Conservation (phyloP, 2,329 filamentous ascomycete species). For the Colletotrichum brevisporum region DNA sequence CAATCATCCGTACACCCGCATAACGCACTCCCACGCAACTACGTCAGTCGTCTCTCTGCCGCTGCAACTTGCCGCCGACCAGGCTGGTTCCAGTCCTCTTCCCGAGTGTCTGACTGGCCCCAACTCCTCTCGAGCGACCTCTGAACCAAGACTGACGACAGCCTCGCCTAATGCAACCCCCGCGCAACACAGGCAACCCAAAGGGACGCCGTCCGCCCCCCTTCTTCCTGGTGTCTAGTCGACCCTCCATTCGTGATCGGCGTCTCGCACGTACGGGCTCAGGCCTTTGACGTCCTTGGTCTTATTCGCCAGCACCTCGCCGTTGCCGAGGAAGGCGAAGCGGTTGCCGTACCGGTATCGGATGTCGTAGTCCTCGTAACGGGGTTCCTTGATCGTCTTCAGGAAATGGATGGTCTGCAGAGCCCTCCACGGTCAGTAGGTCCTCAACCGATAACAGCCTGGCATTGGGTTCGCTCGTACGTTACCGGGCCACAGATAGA, state of each 20-base stretch:
- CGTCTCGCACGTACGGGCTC: slow-evolving; percentile 59
- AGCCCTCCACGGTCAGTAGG: slow-evolving; percentile 43
- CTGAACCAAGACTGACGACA: too few relatives aligned
- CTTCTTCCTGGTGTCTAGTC: slow-evolving; percentile 47
- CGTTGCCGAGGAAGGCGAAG: slow-evolving; percentile 57
- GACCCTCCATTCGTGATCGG: slow-evolving; percentile 60
- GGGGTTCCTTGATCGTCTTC: slow-evolving; percentile 52
- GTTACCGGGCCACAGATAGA: slow-evolving; percentile 40
- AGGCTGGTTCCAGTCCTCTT: not conserved
- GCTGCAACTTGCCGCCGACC: not conserved
- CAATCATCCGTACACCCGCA: not conserved
- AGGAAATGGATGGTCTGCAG: slow-evolving; percentile 53
- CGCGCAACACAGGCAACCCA: too few relatives aligned
- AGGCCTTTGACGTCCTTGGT: slow-evolving; percentile 56
- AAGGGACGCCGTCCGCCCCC: too few relatives aligned
- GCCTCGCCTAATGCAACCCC: too few relatives aligned
- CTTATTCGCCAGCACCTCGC: slow-evolving; percentile 59
- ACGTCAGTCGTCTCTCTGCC: not conserved
- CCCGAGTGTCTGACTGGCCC: too few relatives aligned
- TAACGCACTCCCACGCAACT: not conserved
- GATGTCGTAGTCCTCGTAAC: slow-evolving; percentile 51
- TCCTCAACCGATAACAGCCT: too few relatives aligned
- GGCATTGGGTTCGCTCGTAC: too few relatives aligned
- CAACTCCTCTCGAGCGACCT: too few relatives aligned
- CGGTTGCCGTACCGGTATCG: slow-evolving; percentile 53